These are phyloP conservation scores for Mycena alexandri DNA, from an alignment of 768 basidiomycete species.

Conservation along the genomic window DNA sequence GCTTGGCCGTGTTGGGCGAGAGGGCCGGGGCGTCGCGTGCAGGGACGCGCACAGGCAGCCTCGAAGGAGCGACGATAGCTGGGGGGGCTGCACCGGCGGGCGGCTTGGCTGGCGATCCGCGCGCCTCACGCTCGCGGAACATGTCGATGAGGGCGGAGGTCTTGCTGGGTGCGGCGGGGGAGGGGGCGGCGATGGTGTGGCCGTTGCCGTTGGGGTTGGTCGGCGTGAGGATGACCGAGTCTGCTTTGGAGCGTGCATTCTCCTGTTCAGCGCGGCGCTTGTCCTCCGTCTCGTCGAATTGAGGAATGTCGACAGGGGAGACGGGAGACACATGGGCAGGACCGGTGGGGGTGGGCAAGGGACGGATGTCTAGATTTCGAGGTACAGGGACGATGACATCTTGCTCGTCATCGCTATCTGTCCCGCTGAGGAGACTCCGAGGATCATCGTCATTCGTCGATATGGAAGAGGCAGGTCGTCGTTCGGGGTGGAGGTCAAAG, in stretches of 20 bases:
- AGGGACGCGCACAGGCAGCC: slow-evolving; percentile 53
- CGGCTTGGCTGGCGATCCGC: slow-evolving; percentile 51
- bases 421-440: slow-evolving; percentile 52
- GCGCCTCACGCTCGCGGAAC: slow-evolving; percentile 82
- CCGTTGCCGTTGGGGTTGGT: slow-evolving; percentile 24
- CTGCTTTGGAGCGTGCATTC: slow-evolving; percentile 5
- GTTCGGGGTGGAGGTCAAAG: slow-evolving; percentile 85
- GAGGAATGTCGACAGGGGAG: slow-evolving; percentile 20
- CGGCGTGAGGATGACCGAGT: slow-evolving; percentile 22
- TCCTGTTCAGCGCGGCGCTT: slow-evolving; percentile 13
- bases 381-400: slow-evolving; percentile 15
- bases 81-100: slow-evolving; percentile 36
- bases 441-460: slow-evolving; percentile 49
- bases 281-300: slow-evolving; percentile 16
- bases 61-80: slow-evolving; percentile 47
- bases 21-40: neutral
- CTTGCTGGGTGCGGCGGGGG: slow-evolving; percentile 60
- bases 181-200: slow-evolving; percentile 38
- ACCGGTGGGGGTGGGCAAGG: slow-evolving; percentile 28
- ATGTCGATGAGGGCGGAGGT: slow-evolving; percentile 87
- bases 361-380: slow-evolving; percentile 33
- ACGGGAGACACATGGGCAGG: slow-evolving; percentile 16
- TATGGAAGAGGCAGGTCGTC: slow-evolving; percentile 54
- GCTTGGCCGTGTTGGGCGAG: neutral
- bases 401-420: slow-evolving; percentile 49